A percentile compares a stretch with the other conserved stretches of the same genome.
Conservation (phyloP, 1,284 basidiomycete genomes). For the Heimioporus punctisporus region DNA sequence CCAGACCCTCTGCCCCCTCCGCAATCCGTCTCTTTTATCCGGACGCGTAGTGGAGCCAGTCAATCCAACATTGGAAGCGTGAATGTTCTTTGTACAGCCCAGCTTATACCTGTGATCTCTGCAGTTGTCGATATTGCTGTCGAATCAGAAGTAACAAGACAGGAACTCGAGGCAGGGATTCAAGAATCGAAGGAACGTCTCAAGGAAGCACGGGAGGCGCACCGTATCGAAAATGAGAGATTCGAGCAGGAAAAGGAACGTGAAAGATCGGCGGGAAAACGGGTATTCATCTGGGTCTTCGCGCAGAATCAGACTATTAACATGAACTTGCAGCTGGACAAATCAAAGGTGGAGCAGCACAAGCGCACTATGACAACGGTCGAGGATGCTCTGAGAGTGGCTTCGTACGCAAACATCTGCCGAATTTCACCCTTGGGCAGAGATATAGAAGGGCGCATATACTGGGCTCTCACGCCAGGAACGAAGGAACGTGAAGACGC, state of each 20-base stretch:
- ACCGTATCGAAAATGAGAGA: constrained; percentile 45
- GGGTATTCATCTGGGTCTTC: constrained; percentile 31
- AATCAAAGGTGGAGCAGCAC: constrained; percentile 22
- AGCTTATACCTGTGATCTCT: constrained; percentile 65
- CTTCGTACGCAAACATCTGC: constrained; percentile 37
- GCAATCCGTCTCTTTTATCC: constrained; percentile 21
- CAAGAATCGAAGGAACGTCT: constrained; percentile 54
- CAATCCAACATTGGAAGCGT: constrained; percentile 42
- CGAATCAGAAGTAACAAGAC: constrained; percentile 48
- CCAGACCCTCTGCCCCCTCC: constrained; percentile 61
- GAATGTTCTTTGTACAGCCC: constrained; percentile 50
- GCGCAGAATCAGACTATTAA: constrained; percentile 2
- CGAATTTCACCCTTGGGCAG: constrained; percentile 51
- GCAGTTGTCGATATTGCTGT: constrained; percentile 56
- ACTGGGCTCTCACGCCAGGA: constrained; percentile 56
- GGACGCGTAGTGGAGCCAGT: constrained; percentile 32
- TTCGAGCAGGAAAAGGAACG: constrained; percentile 43
- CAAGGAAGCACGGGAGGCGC: constrained; percentile 50
- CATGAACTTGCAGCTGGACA: constrained; percentile 22
- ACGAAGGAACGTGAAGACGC: constrained; percentile 47
- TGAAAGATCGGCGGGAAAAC: constrained; percentile 32
- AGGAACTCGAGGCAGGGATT: constrained; percentile 57
- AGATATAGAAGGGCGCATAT: constrained; percentile 53
- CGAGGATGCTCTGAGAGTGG: constrained; percentile 33
- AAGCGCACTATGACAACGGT: constrained; percentile 19